Evolutionary conservation across 331 rosid genomes (phyloP), one percentile per base, ranked within the genome.

Genomic region (Telfairia occidentalis): DNA sequence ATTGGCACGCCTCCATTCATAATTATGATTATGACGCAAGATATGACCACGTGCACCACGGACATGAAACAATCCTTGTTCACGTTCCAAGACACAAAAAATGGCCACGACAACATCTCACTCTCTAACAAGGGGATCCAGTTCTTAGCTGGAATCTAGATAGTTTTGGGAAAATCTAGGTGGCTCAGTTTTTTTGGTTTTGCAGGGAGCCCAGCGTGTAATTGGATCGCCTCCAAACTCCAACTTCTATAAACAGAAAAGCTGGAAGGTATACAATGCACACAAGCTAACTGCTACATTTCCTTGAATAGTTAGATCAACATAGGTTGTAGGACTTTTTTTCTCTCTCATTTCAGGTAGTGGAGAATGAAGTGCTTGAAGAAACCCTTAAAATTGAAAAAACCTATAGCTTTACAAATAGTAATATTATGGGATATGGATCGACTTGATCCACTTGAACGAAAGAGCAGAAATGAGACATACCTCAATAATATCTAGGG

Each of bases 401-500:
- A 1, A 0, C 28, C 7, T 9, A 18, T 63, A 34, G 71, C 26
- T 34, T 32, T 35, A 35, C 45, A 63, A 35, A 18, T 18, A 34
- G 48, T 35, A 35, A n/a, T 34, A 9, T 10, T 38, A 37, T 21
- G 19, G 30, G 16, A 63, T n/a, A 7, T 63, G 28, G 48, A 35
- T 63, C 28, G 4, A 63, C 53, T 66, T 38, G 19, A 40, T 21
- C 30, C 16, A 66, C 28, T 35, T 32, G 45, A 61, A 32, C 70
- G 15, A 78, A 79, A 19, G 66, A 40, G 48, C 61, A 29, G 75
- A 45, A 71, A 71, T 48, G 19, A 7, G 38, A 32, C 35, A 52
- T 89, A 94, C 98, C 97, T 94, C 96, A 59, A 91, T 78, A 82
- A 91, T 82, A 87, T 88, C 97, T 73, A 94, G 78, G 67, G 98